Conservation (phyloP, 768 basidiomycete genomes). For the Amanita rubescens region DNA sequence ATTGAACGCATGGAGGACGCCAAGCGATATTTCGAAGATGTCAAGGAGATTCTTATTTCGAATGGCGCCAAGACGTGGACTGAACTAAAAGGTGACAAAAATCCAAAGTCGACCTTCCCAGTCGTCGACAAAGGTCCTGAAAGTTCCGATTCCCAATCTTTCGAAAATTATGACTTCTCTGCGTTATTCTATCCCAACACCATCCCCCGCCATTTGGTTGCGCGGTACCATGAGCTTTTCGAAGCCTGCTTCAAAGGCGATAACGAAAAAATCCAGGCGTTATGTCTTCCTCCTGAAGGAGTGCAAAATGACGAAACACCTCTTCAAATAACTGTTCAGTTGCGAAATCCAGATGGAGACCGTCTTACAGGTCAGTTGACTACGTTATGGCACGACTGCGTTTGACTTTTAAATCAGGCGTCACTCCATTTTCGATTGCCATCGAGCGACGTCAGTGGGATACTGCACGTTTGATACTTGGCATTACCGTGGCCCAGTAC, state of each 20-base stretch:
- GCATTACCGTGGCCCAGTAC: slow-evolving; percentile 50
- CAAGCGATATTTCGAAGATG: not conserved
- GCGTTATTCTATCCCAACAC: not conserved
- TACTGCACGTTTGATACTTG: slow-evolving; percentile 51
- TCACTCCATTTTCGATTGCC: slow-evolving; percentile 45
- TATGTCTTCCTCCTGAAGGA: slow-evolving; percentile 42
- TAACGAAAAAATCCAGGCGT: slow-evolving; percentile 37
- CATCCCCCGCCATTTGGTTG: not conserved
- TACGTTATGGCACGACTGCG: not conserved
- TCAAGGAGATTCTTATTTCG: not conserved
- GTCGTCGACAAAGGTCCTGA: not conserved
- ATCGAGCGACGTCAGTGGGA: slow-evolving; percentile 43
- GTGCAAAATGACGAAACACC: slow-evolving; percentile 19
- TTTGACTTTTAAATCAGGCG: slow-evolving; percentile 23
- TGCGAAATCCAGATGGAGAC: slow-evolving; percentile 11
- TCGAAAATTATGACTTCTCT: not conserved
- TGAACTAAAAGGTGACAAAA: not conserved
- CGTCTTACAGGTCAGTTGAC: slow-evolving; percentile 16
- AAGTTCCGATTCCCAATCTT: not conserved
- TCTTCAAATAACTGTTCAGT: slow-evolving; percentile 39
- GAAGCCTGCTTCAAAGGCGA: slow-evolving; percentile 5
- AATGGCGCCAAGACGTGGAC: slow-evolving; percentile 2
- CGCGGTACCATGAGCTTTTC: slow-evolving; percentile 1
- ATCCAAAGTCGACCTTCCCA: not conserved
- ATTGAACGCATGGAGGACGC: not conserved